A percentile compares a stretch with the other conserved stretches of the same genome.
Evolutionary conservation across 371 early-diverging fungal species (phyloP).

Genomic region (Apophysomyces ossiformis): DNA sequence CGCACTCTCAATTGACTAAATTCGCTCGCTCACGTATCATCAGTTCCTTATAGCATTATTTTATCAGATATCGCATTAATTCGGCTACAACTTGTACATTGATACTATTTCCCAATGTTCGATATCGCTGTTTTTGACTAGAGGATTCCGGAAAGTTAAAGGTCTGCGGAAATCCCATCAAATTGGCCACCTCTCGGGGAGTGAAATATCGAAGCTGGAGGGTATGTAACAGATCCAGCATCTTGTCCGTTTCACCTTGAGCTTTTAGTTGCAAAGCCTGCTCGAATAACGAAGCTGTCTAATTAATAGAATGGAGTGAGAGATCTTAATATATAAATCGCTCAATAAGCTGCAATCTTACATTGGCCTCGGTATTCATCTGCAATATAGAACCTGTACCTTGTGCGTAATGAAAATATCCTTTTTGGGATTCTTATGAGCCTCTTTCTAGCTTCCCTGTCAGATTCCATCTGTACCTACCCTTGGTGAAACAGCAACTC

Average conservation of each 20-base stretch:
- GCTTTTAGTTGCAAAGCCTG: conserved; percentile 29
- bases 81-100: conserved; percentile 67
- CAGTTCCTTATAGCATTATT: conserved; percentile 19
- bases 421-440: conserved; percentile 11
- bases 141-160: conserved; percentile 59
- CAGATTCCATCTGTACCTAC: conserved; percentile 18
- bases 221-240: conserved; percentile 33
- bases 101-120: conserved; percentile 72
- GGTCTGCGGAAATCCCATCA: conserved; percentile 79
- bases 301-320: neutral
- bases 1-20: no score
- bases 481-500: conserved; percentile 89
- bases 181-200: conserved; percentile 73
- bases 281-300: conserved; percentile 33
- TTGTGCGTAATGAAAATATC: conserved; percentile 79
- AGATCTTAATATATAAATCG: no score
- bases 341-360: conserved; percentile 26
- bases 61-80: conserved; percentile 57
- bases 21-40: no score
- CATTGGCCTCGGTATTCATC: conserved; percentile 55
- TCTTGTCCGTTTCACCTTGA: conserved; percentile 28
- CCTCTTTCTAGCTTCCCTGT: no score
- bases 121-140: conserved; percentile 65
- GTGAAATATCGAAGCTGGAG: conserved; percentile 78
- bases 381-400: conserved; percentile 69